Evolutionary conservation across 2,329 filamentous ascomycete genomes (phyloP).

Genomic region (Torrubiella hemipterigena): DNA sequence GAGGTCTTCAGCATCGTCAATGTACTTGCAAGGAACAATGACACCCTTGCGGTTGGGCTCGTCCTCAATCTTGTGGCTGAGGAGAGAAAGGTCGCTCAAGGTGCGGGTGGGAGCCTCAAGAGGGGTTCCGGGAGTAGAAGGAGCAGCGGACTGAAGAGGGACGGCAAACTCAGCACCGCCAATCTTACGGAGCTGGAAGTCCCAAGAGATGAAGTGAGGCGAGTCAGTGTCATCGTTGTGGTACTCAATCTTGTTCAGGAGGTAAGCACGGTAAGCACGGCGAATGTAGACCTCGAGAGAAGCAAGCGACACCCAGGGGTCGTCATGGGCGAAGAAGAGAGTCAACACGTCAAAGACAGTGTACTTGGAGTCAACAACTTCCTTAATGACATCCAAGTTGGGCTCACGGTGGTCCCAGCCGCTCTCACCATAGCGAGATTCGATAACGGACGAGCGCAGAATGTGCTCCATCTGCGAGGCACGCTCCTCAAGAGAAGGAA

Average conservation of each 20-base stretch:
- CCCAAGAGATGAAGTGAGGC: slow-evolving; percentile 80
- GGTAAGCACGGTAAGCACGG: slow-evolving; percentile 92
- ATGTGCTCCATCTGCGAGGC: slow-evolving; percentile 98
- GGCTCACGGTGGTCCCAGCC: slow-evolving; percentile 95
- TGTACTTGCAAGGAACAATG: slow-evolving; percentile 82
- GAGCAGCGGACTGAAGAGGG: slow-evolving; percentile 64
- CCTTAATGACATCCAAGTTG: slow-evolving; percentile 81
- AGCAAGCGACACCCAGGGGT: slow-evolving; percentile 87
- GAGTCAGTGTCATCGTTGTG: slow-evolving; percentile 60
- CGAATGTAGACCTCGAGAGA: slow-evolving; percentile 94
- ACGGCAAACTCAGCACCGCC: slow-evolving; percentile 84
- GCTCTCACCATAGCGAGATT: slow-evolving; percentile 95
- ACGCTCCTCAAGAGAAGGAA: slow-evolving; percentile 92
- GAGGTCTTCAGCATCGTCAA: slow-evolving; percentile 87
- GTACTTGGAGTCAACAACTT: slow-evolving; percentile 97
- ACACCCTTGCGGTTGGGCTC: slow-evolving; percentile 86
- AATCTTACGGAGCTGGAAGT: slow-evolving; percentile 89
- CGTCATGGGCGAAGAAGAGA: slow-evolving; percentile 87
- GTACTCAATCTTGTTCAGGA: slow-evolving; percentile 81
- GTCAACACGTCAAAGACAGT: slow-evolving; percentile 95
- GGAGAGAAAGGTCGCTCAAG: slow-evolving; percentile 81
- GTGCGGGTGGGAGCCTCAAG: slow-evolving; percentile 26
- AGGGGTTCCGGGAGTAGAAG: slow-evolving; percentile 74
- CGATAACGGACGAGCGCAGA: slow-evolving; percentile 83
- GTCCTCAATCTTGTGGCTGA: slow-evolving; percentile 57